Conservation (phyloP, 306 rosid genomes). For the Lagenaria siceraria region DNA sequence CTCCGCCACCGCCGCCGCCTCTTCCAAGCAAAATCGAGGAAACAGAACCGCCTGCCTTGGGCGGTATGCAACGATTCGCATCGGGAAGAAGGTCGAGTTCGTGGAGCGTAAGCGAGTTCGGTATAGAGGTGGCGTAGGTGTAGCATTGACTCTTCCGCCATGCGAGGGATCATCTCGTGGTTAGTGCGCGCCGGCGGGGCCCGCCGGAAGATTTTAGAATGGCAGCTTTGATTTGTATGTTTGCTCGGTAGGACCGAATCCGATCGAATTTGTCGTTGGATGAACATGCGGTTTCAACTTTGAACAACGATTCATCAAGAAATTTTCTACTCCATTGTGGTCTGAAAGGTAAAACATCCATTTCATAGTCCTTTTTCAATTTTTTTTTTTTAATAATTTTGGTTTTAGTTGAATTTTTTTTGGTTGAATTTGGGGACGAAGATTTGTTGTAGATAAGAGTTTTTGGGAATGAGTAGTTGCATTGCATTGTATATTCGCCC, state of each 20-base stretch:
- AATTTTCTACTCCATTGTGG: background rate
- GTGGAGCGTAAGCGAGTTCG: conserved; percentile 17
- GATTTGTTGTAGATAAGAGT: background rate
- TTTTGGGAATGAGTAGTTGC: background rate
- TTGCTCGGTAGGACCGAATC: background rate
- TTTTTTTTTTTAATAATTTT: background rate
- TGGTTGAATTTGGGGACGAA: background rate
- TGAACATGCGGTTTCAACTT: background rate
- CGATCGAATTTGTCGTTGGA: background rate
- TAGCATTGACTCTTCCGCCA: background rate
- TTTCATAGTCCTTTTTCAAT: background rate
- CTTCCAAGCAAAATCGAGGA: conserved; percentile 40
- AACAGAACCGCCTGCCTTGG: conserved; percentile 49
- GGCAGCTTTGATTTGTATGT: background rate
- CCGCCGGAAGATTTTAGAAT: background rate
- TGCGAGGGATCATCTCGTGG: background rate
- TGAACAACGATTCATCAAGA: background rate
- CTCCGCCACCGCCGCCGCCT: conserved; percentile 17
- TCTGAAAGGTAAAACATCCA: background rate
- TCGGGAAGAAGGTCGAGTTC: conserved; percentile 68
- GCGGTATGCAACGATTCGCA: conserved; percentile 50
- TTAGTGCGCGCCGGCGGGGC: conserved; percentile 1
- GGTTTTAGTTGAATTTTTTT: background rate
- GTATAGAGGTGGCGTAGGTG: background rate
- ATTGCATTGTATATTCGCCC: background rate